Conservation (phyloP, 2,329 filamentous ascomycete genomes). For the Beauveria australis region DNA sequence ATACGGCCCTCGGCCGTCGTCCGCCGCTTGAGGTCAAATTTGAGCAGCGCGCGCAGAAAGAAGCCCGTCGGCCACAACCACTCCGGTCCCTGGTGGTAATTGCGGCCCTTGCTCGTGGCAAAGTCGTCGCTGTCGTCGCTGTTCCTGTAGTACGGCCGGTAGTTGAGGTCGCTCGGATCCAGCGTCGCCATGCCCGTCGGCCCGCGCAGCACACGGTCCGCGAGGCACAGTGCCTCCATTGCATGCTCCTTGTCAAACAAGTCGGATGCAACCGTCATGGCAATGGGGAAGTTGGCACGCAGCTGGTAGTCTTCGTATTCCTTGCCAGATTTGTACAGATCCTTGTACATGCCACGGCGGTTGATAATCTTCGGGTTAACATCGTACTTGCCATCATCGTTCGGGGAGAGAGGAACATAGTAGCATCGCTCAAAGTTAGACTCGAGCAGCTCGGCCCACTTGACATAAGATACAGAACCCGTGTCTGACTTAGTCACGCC, state of each 20-base stretch:
- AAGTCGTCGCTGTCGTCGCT: conserved; percentile 89
- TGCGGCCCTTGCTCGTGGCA: conserved; percentile 84
- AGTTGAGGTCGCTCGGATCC: conserved; percentile 86
- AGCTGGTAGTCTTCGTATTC: conserved; percentile 98
- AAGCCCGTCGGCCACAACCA: conserved; percentile 98
- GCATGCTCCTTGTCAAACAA: conserved; percentile 77
- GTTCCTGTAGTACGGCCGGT: conserved; percentile 91
- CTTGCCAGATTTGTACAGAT: conserved; percentile 87
- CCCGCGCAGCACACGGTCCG: conserved; percentile 71
- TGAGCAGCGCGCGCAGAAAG: conserved; percentile 83
- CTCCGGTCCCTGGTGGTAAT: conserved; percentile 97
- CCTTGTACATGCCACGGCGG: conserved; percentile 95
- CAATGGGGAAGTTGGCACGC: conserved; percentile 86
- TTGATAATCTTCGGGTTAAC: conserved; percentile 75
- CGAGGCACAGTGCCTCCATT: conserved; percentile 67
- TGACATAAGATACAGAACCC: conserved; percentile 55
- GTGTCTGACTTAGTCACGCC: conserved; percentile 62
- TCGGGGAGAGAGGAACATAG: conserved; percentile 64
- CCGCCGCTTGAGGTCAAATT: conserved; percentile 76
- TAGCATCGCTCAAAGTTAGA: conserved; percentile 87
- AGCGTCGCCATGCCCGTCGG: conserved; percentile 94
- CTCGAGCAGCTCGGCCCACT: conserved; percentile 76
- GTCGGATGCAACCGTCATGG: conserved; percentile 87
- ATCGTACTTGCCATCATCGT: conserved; percentile 69
- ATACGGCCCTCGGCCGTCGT: conserved; percentile 53